Evolutionary conservation across 2,329 filamentous ascomycete species (phyloP).

Genomic region (Xylariaceae sp.): DNA sequence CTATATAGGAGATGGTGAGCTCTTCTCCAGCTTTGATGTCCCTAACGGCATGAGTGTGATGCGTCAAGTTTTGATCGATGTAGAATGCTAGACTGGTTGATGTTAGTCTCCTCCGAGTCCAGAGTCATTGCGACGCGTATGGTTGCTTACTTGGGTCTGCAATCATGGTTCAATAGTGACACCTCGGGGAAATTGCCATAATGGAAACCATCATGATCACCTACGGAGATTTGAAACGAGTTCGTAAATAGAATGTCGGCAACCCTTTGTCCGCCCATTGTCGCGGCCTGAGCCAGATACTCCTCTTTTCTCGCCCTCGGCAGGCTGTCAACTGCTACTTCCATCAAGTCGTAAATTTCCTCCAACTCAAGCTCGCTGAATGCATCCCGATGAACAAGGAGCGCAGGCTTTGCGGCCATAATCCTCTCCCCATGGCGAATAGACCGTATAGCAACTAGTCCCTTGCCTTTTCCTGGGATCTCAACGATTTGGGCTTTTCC

Average conservation of each 20-base stretch:
- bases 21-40: constrained; percentile 44
- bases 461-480: constrained; percentile 33
- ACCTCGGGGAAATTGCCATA: constrained; percentile 46
- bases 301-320: constrained; percentile 23
- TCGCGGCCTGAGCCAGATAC: constrained; percentile 31
- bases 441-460: constrained; percentile 29
- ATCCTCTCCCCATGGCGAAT: constrained; percentile 34
- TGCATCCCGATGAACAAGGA: constrained; percentile 32
- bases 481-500: constrained; percentile 13
- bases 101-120: not conserved
- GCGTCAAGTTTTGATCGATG: constrained; percentile 45
- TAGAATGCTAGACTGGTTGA: constrained; percentile 40
- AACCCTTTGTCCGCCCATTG: constrained; percentile 34
- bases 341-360: constrained; percentile 29
- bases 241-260: constrained; percentile 38
- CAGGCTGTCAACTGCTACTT: constrained; percentile 30
- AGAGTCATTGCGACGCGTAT: not conserved
- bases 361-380: constrained; percentile 30
- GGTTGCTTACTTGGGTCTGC: constrained; percentile 44
- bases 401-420: constrained; percentile 30
- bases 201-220: constrained; percentile 22
- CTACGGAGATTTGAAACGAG: constrained; percentile 34
- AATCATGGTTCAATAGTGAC: constrained; percentile 49
- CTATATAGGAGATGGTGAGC: constrained; percentile 50
- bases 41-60: constrained; percentile 46